Evolutionary conservation across 1,284 basidiomycete genomes (phyloP).

Genomic region (Puccinia novopanici): DNA sequence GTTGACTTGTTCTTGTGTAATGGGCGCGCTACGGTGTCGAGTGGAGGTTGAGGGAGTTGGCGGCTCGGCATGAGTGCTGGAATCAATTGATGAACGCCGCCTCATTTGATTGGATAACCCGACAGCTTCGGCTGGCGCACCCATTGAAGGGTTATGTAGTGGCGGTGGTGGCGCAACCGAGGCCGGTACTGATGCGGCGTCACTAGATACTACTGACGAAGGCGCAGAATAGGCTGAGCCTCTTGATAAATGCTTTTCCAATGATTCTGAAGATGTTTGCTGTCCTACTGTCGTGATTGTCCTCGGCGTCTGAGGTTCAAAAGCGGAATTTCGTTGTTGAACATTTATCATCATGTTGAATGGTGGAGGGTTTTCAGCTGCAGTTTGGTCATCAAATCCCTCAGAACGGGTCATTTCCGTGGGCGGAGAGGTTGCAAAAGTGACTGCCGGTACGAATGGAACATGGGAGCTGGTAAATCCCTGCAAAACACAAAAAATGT

Average conservation of each 20-base stretch:
- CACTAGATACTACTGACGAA: no score
- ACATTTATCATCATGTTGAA: neutral
- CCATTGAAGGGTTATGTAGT: constrained; percentile 43
- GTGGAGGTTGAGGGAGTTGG: constrained; percentile 50
- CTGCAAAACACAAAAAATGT: neutral
- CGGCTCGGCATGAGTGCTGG: no score
- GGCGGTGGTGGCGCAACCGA: constrained; percentile 49
- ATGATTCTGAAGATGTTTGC: no score
- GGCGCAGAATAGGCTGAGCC: no score
- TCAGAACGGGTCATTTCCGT: no score
- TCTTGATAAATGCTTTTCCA: no score
- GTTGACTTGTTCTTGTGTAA: constrained; percentile 50
- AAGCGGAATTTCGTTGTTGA: constrained; percentile 2
- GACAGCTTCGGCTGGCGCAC: constrained; percentile 47
- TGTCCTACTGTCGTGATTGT: constrained; percentile 44
- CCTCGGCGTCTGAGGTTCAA: constrained; percentile 39
- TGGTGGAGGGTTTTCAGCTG: no score
- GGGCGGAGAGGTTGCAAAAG: no score
- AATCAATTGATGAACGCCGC: constrained; percentile 42
- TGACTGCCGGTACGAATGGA: constrained; percentile 33
- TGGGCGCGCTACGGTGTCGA: constrained; percentile 48
- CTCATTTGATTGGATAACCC: constrained; percentile 47
- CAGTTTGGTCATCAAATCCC: no score
- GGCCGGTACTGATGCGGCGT: constrained; percentile 26
- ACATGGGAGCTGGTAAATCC: neutral